Percentiles rank a stretch among this genome's conserved stretches.
Evolutionary conservation across 495 filamentous ascomycete genomes (phyloP).

Genomic region (Podospora australis): DNA sequence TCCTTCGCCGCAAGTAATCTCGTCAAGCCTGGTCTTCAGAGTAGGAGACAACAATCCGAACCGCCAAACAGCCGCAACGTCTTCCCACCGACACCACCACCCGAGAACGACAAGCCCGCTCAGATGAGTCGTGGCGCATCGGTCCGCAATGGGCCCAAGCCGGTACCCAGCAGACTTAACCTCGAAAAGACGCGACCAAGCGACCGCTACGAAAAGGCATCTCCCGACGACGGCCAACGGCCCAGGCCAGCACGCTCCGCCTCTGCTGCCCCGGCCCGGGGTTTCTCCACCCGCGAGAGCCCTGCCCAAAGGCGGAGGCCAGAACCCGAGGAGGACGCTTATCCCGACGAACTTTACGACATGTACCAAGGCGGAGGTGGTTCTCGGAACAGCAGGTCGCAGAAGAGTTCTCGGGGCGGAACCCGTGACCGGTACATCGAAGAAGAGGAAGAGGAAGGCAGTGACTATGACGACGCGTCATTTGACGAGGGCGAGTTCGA

Average conservation of each 20-base stretch:
- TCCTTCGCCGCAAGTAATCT: slow-evolving; percentile 88
- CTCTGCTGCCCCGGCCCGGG: slow-evolving; percentile 37
- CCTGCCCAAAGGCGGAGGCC: slow-evolving; percentile 22
- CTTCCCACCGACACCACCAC: slow-evolving; percentile 94
- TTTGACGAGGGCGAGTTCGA: slow-evolving; percentile 78
- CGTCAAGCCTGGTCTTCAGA: slow-evolving; percentile 73
- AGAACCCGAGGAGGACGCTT: slow-evolving; percentile 55
- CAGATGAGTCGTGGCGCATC: slow-evolving; percentile 46
- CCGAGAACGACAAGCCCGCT: slow-evolving; percentile 63
- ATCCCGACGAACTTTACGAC: slow-evolving; percentile 64
- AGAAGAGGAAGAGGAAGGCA: slow-evolving; percentile 64
- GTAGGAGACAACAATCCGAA: slow-evolving; percentile 78
- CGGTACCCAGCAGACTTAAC: slow-evolving; percentile 47
- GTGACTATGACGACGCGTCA: slow-evolving; percentile 61
- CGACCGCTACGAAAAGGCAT: slow-evolving; percentile 45
- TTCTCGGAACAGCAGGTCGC: slow-evolving; percentile 29
- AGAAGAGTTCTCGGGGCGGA: slow-evolving; percentile 22
- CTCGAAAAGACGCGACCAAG: slow-evolving; percentile 43
- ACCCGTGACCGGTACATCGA: slow-evolving; percentile 58
- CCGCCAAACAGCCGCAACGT: slow-evolving; percentile 71
- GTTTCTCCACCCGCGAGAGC: slow-evolving; percentile 41
- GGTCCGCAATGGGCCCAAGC: slow-evolving; percentile 48
- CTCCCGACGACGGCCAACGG: slow-evolving; percentile 36
- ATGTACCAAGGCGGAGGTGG: slow-evolving; percentile 49
- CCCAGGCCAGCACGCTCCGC: slow-evolving; percentile 30